These are phyloP conservation scores for Trypanosoma theileri DNA, from an alignment of 208 protist species.

Conservation along the genomic window DNA sequence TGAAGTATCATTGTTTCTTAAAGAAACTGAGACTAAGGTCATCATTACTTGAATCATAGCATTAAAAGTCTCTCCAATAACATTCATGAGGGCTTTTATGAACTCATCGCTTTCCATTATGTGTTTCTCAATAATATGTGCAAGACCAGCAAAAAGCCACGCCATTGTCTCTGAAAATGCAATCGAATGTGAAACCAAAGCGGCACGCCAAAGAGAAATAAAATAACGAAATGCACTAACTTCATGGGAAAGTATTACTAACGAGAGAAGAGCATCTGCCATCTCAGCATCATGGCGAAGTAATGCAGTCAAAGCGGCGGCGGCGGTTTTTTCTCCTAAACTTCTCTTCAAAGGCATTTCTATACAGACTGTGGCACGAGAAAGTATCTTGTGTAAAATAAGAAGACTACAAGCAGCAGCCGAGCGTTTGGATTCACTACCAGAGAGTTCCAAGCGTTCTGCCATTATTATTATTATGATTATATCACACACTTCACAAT, in stretches of 20 bases:
- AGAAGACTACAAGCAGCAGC: slow-evolving; percentile 1
- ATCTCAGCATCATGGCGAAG: slow-evolving; percentile 11
- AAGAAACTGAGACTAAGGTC: neutral
- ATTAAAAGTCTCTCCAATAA: slow-evolving; percentile 1
- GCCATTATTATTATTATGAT: neutral
- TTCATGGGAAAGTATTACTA: neutral
- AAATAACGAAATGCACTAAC: slow-evolving; percentile 5
- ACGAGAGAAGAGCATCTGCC: slow-evolving; percentile 6
- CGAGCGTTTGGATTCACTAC: neutral
- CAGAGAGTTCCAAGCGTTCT: neutral
- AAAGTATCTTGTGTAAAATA: slow-evolving; percentile 1
- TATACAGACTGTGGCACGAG: neutral
- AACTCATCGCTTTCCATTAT: neutral
- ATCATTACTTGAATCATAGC: neutral
- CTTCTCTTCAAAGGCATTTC: neutral
- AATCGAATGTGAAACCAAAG: neutral
- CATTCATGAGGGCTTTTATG: neutral
- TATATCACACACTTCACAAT: slow-evolving; percentile 12
- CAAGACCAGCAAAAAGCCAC: slow-evolving; percentile 21
- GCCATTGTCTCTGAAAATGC: slow-evolving; percentile 5
- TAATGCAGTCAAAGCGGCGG: slow-evolving; percentile 7
- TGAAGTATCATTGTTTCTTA: neutral
- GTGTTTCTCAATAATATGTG: slow-evolving; percentile 3
- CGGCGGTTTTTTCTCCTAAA: slow-evolving; percentile 4
- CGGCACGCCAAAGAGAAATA: slow-evolving; percentile 16